Evolutionary conservation across 163 green algal genomes (phyloP), one percentile per base, ranked within the genome.

Genomic region (Scenedesmus sp.): DNA sequence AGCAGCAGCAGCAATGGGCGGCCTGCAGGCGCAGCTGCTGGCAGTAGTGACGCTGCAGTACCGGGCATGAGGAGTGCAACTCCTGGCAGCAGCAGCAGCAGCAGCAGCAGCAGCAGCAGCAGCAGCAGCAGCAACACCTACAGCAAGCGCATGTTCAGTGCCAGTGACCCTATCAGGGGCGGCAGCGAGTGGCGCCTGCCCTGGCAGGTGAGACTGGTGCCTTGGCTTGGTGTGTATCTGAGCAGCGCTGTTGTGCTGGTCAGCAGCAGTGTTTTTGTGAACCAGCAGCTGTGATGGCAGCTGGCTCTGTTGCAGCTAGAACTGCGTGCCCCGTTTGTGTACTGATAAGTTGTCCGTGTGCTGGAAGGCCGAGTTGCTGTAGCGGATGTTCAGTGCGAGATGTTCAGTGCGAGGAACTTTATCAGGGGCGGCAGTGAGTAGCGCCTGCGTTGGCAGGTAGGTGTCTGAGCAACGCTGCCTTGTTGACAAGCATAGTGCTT

Each of bases 81-180:
- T 26, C 16, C 26, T 12, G 79, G 79, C 79, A 23, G 70, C 70
- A 9, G 70, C 9, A 26, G 26, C 26, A 4, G 12, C 70, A 26
- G 70, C 70, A 56, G 15, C 86, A 82, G 46, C 86, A 23, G 52
- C n/a, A 82, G 74, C 34, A 64, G 64, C 34, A 2, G 56, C 64
- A 84, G 46, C 66, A 52, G 66, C 54, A 46, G 74, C 13, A 23
- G n/a, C 84, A 82, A n/a, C 60, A 79, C 16, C 60, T 56, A 34
- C 86, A 83, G 86, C 64, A 66, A 46, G 26, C 54, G 86, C 74
- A 84, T 84, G 86, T 84, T 57, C 70, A 90, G 86, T 54, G 86
- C 86, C 52, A 85, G 70, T 8, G 86, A 90, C 55, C 86, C 86
- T 16, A 73, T 90, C 46, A 84, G 18, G 70, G 54, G 70, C 23